These are phyloP conservation scores for Boletus sp. DNA, from an alignment of 768 basidiomycete species.

Conservation along the genomic window DNA sequence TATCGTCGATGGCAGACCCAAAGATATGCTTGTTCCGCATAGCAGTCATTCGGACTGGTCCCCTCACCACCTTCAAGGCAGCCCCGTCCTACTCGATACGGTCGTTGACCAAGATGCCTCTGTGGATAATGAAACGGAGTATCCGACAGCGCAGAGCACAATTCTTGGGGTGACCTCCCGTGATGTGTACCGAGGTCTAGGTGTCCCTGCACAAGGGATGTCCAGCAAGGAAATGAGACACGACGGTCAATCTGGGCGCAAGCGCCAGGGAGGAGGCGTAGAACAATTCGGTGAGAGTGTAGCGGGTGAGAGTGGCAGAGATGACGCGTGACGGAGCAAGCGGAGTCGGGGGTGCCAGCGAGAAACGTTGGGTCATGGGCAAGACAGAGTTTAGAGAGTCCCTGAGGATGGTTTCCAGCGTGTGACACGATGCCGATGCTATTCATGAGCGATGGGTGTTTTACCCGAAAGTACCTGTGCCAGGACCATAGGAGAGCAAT, in stretches of 20 bases:
- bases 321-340: not conserved
- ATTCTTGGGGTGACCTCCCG: constrained; percentile 34
- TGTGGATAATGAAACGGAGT: constrained; percentile 15
- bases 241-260: constrained; percentile 32
- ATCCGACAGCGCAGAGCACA: constrained; percentile 16
- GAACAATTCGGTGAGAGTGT: constrained; percentile 14
- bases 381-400: constrained; percentile 5
- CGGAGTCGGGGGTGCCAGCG: constrained; percentile 5
- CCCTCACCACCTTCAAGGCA: too few relatives aligned
- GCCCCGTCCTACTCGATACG: constrained; percentile 24
- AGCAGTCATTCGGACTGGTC: too few relatives aligned
- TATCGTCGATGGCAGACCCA: constrained; percentile 20
- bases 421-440: not conserved
- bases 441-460: not conserved
- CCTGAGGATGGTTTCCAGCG: not conserved
- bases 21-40: constrained; percentile 4
- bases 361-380: constrained; percentile 5
- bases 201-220: constrained; percentile 32
- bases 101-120: constrained; percentile 33
- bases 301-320: not conserved
- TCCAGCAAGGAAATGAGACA: constrained; percentile 35
- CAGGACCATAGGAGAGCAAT: not conserved
- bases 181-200: constrained; percentile 30
- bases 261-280: constrained; percentile 20
- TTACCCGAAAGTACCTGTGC: not conserved